Base-by-base conservation (phyloP, 768 basidiomycete genomes). In the Candolleomyces eurysporus region DNA sequence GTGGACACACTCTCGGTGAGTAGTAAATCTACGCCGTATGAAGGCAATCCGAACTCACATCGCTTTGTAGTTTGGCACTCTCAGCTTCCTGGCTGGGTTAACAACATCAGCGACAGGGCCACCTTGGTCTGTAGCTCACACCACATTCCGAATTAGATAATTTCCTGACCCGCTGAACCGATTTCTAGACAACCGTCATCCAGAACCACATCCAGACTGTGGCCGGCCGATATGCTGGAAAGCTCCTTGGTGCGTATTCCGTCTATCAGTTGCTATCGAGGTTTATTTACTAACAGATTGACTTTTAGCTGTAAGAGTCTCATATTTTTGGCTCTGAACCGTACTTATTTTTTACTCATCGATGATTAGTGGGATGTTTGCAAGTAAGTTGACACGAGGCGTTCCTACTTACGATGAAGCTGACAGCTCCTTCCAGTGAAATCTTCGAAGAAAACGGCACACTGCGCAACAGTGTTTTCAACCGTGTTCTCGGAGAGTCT, bases 391-490 rank as follows among this genome's bases (percentile, higher is more conserved):
- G 4, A 17, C 5, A 55, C 36, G 26, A n/a, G 3, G 4, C 11
- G 7, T 50, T 42, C 19, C 10, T 21, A 21, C n/a, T 9, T 46
- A 60, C 61, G 67, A 67, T 56, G 66, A 68, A 59, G 36, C 11
- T 63, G 72, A 48, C 71, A 26, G 68, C 61, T 19, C 21, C 36
- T 7, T n/a, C 7, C 42, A 72, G 71, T 59, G 79, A 80, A 67
- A 74, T 76, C 48, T 72, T 81, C 67, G 77, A 77, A 65, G 79
- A 80, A 48, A 73, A 79, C 63, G 79, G 79, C 40, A 71, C 66
- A 50, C 57, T 78, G 57, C 71, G 75, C 30, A 68, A 66, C 50
- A 74, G 73, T 48, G 75, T 79, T 45, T 79, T 78, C 68, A 73
- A 57, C 59, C 74, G 74, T 59, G 75, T 78, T 45, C 70, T 81